Evolutionary conservation across 148 eudicot species (phyloP).

Genomic region (Arbutus unedo): DNA sequence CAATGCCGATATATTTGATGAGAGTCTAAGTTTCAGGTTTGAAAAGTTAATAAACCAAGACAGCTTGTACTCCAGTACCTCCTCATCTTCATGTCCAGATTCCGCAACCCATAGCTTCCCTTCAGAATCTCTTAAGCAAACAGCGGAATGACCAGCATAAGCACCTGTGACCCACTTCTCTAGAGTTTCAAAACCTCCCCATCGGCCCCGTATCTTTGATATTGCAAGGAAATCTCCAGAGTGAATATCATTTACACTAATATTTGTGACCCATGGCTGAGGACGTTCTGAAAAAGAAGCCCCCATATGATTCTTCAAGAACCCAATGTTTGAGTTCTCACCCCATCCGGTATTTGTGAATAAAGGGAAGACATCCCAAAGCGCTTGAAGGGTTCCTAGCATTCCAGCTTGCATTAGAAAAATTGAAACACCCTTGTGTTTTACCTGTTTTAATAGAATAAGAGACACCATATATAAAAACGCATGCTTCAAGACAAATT

Average conservation of each 20-base stretch:
- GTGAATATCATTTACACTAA: constrained; percentile 61
- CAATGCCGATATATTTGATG: not conserved
- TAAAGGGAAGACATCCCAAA: constrained; percentile 81
- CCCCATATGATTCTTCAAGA: constrained; percentile 79
- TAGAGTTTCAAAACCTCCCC: constrained; percentile 92
- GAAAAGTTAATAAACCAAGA: not conserved
- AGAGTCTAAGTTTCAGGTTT: not conserved
- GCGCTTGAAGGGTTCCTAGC: constrained; percentile 75
- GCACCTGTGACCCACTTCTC: constrained; percentile 94
- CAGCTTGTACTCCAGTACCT: constrained; percentile 36
- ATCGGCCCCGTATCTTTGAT: constrained; percentile 82
- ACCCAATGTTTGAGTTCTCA: constrained; percentile 68
- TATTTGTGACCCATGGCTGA: constrained; percentile 75
- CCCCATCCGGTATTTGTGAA: constrained; percentile 81
- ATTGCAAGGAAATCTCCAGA: constrained; percentile 88
- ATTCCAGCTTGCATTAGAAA: constrained; percentile 92
- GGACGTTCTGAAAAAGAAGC: constrained; percentile 74
- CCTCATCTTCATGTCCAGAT: constrained; percentile 83
- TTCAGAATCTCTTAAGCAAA: constrained; percentile 76
- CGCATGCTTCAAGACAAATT: not conserved
- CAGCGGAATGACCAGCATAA: constrained; percentile 85
- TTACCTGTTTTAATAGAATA: constrained; percentile 46
- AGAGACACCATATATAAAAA: not conserved
- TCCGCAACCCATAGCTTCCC: constrained; percentile 92
- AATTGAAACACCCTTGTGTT: constrained; percentile 65